Evolutionary conservation across 2,329 filamentous ascomycete species (phyloP).

Genomic region (Epichloe aotearoae): DNA sequence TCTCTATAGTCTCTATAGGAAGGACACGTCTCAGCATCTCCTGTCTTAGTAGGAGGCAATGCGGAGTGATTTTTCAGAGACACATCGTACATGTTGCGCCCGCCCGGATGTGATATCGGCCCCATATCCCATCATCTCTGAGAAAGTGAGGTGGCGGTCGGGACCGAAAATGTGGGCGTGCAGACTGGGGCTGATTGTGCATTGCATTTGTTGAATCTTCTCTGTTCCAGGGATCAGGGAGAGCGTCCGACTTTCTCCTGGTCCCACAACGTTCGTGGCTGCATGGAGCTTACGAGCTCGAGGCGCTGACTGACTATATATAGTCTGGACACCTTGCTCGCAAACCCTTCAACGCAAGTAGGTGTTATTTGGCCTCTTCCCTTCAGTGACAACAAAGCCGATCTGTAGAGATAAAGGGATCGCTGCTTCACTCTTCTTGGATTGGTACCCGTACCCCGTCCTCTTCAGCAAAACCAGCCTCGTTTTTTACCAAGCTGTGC

Average conservation of each 20-base stretch:
- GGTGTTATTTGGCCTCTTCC: background rate
- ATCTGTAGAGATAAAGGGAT: background rate
- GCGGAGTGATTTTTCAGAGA: background rate
- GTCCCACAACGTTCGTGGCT: background rate
- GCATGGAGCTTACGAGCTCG: no score
- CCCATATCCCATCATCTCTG: background rate
- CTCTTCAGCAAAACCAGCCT: background rate
- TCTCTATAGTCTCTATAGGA: background rate
- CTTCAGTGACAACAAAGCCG: no score
- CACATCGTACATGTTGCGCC: background rate
- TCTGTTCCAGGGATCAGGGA: background rate
- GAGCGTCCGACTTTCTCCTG: background rate
- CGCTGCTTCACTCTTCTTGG: background rate
- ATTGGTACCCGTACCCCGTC: background rate
- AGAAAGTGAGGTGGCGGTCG: slow-evolving; percentile 1
- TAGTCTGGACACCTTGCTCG: background rate
- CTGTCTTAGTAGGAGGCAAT: background rate
- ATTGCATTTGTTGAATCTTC: background rate
- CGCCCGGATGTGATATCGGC: background rate
- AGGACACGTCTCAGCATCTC: background rate
- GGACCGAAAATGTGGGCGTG: background rate
- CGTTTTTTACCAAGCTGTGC: background rate
- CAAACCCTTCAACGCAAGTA: background rate
- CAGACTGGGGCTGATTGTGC: background rate
- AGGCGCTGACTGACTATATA: background rate